Evolutionary conservation across 352 stramenopile genomes (phyloP).

Genomic region (Phytophthora brassicae): DNA sequence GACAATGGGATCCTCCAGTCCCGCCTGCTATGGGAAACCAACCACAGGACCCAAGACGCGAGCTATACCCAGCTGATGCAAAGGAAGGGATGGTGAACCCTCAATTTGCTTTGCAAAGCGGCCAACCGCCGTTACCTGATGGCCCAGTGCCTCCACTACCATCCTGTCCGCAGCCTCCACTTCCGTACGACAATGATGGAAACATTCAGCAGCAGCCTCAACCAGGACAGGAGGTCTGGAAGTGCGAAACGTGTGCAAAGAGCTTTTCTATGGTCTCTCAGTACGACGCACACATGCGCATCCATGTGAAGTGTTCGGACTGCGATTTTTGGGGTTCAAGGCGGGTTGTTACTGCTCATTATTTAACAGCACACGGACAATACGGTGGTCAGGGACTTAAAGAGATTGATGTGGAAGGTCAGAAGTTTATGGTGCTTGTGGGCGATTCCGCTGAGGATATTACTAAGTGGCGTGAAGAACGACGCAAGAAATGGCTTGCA

Average conservation of each 20-base stretch:
- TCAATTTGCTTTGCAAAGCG: constrained; percentile 2
- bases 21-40: constrained; percentile 9
- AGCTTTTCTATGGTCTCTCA: constrained; percentile 71
- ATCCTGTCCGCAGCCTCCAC: constrained; percentile 15
- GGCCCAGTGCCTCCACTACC: constrained; percentile 24
- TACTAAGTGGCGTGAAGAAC: constrained; percentile 73
- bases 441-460: constrained; percentile 84
- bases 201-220: constrained; percentile 15
- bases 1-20: constrained; percentile 15
- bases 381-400: constrained; percentile 73
- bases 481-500: constrained; percentile 65
- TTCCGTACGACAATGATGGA: constrained; percentile 23
- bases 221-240: constrained; percentile 35
- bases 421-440: constrained; percentile 86
- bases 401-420: constrained; percentile 83
- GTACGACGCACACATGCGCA: constrained; percentile 67
- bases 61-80: neutral
- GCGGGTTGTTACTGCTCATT: constrained; percentile 72
- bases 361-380: constrained; percentile 69
- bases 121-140: constrained; percentile 21
- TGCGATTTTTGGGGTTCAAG: constrained; percentile 79
- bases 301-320: constrained; percentile 64
- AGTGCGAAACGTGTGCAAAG: constrained; percentile 75
- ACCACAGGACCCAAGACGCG: constrained; percentile 25
- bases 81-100: constrained; percentile 1